phyloP scores from a whole-genome alignment of 2,329 filamentous ascomycete genomes.

The Aspergillus chevalieri region DNA sequence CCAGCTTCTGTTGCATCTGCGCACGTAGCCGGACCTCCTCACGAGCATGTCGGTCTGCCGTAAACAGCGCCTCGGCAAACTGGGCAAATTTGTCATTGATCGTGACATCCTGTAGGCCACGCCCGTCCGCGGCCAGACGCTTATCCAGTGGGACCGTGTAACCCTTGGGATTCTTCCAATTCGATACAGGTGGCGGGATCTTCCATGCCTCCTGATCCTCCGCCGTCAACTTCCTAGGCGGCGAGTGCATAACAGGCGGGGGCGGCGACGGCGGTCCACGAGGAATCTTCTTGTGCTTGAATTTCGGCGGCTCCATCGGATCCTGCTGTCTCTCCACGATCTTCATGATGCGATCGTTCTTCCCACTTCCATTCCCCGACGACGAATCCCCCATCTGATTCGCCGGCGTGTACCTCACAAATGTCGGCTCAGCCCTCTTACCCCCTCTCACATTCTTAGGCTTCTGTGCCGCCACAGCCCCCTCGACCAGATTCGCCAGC shows the following conservation, averaged over 20 bases:
- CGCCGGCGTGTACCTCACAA: conserved; percentile 89
- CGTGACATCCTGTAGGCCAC: conserved; percentile 83
- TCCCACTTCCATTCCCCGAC: conserved; percentile 69
- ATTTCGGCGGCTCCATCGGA: conserved; percentile 94
- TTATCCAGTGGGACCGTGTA: conserved; percentile 96
- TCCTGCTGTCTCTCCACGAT: conserved; percentile 92
- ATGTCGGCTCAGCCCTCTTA: conserved; percentile 78
- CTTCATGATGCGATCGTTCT: conserved; percentile 96
- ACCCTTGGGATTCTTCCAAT: conserved; percentile 99
- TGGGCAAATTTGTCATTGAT: conserved; percentile 99
- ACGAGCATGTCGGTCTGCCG: conserved; percentile 86
- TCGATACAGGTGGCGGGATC: conserved; percentile 82
- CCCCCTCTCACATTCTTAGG: conserved; percentile 88
- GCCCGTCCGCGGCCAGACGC: conserved; percentile 84
- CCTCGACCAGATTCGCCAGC: conserved; percentile 71
- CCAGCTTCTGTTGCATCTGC: conserved; percentile 89
- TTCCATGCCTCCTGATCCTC: conserved; percentile 97
- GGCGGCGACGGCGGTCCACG: conserved; percentile 87
- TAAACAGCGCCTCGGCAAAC: conserved; percentile 89
- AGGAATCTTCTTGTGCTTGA: conserved; percentile 98
- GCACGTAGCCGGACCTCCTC: conserved; percentile 92
- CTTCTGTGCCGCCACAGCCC: conserved; percentile 85
- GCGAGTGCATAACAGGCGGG: conserved; percentile 89
- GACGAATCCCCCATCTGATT: conserved; percentile 85
- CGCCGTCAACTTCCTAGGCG: conserved; percentile 87